These are phyloP conservation scores for Aureobasidium sp. DNA, from an alignment of 2,329 filamentous ascomycete species.

Conservation along the genomic window DNA sequence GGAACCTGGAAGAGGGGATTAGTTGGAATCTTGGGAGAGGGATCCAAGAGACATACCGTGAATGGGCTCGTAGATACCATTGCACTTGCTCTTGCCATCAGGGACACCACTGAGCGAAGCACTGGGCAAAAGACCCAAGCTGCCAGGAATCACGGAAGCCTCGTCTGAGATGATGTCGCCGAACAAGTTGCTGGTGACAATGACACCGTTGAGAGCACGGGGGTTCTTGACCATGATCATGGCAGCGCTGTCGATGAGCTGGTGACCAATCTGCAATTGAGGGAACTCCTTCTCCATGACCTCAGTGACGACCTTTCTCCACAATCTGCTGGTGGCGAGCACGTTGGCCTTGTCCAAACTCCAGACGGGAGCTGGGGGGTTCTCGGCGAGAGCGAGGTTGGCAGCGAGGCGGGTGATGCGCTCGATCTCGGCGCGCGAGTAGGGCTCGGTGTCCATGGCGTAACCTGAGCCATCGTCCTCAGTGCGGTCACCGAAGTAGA, in stretches of 20 bases:
- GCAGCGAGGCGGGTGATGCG: conserved; percentile 77
- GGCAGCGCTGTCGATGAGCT: conserved; percentile 92
- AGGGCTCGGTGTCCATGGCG: conserved; percentile 81
- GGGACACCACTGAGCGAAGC: conserved; percentile 82
- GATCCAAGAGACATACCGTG: conserved; percentile 56
- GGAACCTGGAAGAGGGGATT: conserved; percentile 50
- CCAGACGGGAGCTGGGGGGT: conserved; percentile 73
- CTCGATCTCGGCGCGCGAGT: conserved; percentile 79
- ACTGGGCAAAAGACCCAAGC: conserved; percentile 78
- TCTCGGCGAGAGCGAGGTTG: conserved; percentile 68
- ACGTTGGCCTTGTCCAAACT: conserved; percentile 96
- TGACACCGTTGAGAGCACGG: conserved; percentile 75
- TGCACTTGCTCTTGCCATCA: conserved; percentile 75
- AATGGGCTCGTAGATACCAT: conserved; percentile 96
- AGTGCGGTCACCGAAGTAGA: conserved; percentile 88
- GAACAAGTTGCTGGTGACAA: conserved; percentile 90
- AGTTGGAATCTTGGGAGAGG: conserved; percentile 8
- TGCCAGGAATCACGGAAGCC: conserved; percentile 88
- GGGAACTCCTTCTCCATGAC: conserved; percentile 86
- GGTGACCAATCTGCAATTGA: conserved; percentile 73
- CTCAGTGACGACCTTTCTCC: conserved; percentile 80
- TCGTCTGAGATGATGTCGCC: conserved; percentile 96
- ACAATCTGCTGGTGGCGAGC: conserved; percentile 79
- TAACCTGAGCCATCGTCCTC: conserved; percentile 69
- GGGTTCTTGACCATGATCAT: conserved; percentile 98